Evolutionary conservation across 768 basidiomycete genomes (phyloP), one percentile per base, ranked within the genome.

Genomic region (Boletus vermiculosoides): DNA sequence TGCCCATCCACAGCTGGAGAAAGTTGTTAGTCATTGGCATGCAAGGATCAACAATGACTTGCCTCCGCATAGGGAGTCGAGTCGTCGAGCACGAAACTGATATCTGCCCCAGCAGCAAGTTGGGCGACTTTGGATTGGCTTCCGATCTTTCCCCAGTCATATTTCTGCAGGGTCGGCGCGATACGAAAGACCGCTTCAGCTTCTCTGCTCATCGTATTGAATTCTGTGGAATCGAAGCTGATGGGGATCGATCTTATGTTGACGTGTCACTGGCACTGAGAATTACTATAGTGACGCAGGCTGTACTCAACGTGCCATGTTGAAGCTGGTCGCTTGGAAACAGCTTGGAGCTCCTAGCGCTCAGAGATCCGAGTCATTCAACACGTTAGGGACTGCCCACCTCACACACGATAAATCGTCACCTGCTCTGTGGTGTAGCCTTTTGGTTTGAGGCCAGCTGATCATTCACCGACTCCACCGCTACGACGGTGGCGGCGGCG

Each of bases 1-100:
- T 98, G 11, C 97, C 97, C 96, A 98, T 98, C 97, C 97, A 99
- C 44, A 99, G 77, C 94, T 98, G 69, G 52, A 44, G 36, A 39
- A 46, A 50, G 28, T 45, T 16, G 66, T 58, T 55, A 45, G 44
- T 41, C 33, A 47, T 41, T 20, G 7, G 28, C 18, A 44, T 40
- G n/a, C 18, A 25, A 42, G 36, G 54, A 52, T 22, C 18, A n/a
- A 42, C 45, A 25, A 50, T 48, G 40, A 62, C 84, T 50, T 71
- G 93, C 96, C 85, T 99, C 96, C 28, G 97, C 96, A 69, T 98
- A 98, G 4, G 93, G 91, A 58, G 82, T 79, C 20, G 77, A 72
- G 63, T 88, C 83, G 60, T 94, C 84, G 50, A 93, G 76, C 12
- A 68, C 63, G 71, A 94, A 93, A 8, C 78, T 83, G 5, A 90